Evolutionary conservation across 2,329 filamentous ascomycete species (phyloP).

Genomic region (Madurella fahalii): DNA sequence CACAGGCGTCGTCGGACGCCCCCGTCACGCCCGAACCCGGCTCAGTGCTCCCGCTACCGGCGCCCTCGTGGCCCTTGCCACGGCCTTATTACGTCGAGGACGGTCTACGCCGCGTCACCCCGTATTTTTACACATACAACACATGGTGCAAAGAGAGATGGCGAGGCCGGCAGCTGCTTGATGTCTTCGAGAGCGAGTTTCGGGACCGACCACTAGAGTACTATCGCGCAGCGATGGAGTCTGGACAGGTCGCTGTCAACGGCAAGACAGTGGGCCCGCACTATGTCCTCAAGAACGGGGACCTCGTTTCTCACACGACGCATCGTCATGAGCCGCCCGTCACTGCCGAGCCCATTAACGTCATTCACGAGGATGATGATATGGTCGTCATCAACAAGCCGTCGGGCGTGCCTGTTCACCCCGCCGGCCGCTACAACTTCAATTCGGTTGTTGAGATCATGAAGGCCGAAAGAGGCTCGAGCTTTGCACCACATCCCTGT

Average conservation of each 20-base stretch:
- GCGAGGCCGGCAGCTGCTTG: conserved; percentile 74
- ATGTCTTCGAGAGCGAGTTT: conserved; percentile 90
- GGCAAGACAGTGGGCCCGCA: conserved; percentile 64
- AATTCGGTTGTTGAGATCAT: conserved; percentile 95
- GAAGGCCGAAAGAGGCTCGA: conserved; percentile 63
- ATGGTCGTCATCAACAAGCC: conserved; percentile 98
- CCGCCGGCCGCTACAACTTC: conserved; percentile 91
- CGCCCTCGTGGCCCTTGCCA: conserved; percentile 42
- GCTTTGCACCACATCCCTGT: conserved; percentile 64
- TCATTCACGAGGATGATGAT: conserved; percentile 87
- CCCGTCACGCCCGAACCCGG: conserved; percentile 28
- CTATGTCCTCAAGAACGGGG: conserved; percentile 78
- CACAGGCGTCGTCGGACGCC: background rate
- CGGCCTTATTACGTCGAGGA: conserved; percentile 78
- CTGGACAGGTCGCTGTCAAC: conserved; percentile 76
- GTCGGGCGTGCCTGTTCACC: conserved; percentile 89
- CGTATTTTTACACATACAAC: conserved; percentile 93
- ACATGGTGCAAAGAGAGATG: conserved; percentile 93
- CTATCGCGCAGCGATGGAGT: conserved; percentile 79
- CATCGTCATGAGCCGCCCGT: conserved; percentile 96
- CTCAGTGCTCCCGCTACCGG: background rate
- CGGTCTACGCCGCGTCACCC: conserved; percentile 74
- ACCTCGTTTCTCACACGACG: conserved; percentile 86
- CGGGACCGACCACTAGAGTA: conserved; percentile 82
- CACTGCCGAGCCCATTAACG: conserved; percentile 69